phyloP scores from a whole-genome alignment of 306 rosid genomes.

The Acacia melanoxylon region DNA sequence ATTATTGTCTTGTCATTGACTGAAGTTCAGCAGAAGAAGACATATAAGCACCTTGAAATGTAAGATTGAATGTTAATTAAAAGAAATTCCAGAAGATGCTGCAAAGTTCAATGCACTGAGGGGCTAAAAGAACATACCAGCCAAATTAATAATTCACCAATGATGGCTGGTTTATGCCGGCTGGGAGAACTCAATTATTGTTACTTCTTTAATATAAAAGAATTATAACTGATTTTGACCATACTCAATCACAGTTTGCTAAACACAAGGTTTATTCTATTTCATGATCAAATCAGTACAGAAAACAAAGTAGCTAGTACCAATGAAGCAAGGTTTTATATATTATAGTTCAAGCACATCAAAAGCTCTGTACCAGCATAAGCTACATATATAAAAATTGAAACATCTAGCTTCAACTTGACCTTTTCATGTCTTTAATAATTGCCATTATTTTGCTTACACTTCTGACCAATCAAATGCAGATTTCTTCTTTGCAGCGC shows the following conservation, averaged over 20 bases:
- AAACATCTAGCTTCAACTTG: conserved; percentile 27
- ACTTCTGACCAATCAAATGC: conserved; percentile 37
- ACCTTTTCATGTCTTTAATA: conserved; percentile 15
- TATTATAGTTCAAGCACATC: conserved; percentile 35
- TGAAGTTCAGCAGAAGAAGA: conserved; percentile 22
- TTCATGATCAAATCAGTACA: conserved; percentile 28
- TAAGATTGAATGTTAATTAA: conserved; percentile 25
- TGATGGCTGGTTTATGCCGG: conserved; percentile 35
- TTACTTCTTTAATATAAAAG: conserved; percentile 10
- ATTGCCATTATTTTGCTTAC: conserved; percentile 28
- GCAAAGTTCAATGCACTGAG: conserved; percentile 32
- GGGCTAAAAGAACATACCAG: conserved; percentile 18
- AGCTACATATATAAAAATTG: conserved; percentile 34
- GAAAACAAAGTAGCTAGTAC: conserved; percentile 6
- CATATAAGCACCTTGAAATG: conserved; percentile 31
- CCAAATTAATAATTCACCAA: conserved; percentile 36
- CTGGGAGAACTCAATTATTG: conserved; percentile 41
- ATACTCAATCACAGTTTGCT: conserved; percentile 20
- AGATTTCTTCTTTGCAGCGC: conserved; percentile 11
- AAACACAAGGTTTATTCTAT: conserved; percentile 34
- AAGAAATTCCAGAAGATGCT: conserved; percentile 26
- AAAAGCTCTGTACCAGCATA: conserved; percentile 37
- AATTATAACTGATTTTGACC: conserved; percentile 13
- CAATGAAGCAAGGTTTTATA: conserved; percentile 27
- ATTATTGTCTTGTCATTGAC: background rate